Evolutionary conservation across 192 early-diverging fungal species (phyloP).

Genomic region (Coemansia sp.): DNA sequence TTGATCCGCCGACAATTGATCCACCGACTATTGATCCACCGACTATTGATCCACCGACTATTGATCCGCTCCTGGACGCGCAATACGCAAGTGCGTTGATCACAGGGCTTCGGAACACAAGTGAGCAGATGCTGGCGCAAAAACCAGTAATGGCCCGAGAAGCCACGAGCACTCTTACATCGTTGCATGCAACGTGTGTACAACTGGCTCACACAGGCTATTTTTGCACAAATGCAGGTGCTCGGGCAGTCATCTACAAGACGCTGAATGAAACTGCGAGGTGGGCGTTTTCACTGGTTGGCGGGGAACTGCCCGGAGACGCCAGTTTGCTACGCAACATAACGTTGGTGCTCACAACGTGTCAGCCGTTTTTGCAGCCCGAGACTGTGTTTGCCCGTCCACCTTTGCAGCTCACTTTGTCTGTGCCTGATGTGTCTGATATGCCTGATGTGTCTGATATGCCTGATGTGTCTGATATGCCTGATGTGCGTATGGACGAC

Average conservation of each 20-base stretch:
- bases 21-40: neutral
- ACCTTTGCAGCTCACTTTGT: neutral
- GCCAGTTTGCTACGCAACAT: conserved; percentile 14
- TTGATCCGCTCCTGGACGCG: neutral
- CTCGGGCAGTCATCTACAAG: neutral
- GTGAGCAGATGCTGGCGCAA: conserved; percentile 14
- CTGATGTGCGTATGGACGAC: conserved; percentile 6
- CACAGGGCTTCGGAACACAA: conserved; percentile 12
- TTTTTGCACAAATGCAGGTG: neutral
- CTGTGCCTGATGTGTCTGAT: neutral
- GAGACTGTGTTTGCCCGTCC: neutral
- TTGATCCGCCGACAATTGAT: too few species aligned
- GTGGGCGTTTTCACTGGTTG: conserved; percentile 17
- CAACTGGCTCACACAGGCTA: conserved; percentile 9
- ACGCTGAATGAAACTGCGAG: conserved; percentile 9
- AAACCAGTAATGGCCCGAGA: conserved; percentile 20
- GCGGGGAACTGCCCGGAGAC: conserved; percentile 26
- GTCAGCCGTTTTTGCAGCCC: conserved; percentile 27
- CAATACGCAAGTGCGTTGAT: conserved; percentile 10
- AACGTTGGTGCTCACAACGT: conserved; percentile 5
- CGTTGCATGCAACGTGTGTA: conserved; percentile 4
- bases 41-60: neutral
- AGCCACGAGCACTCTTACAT: conserved; percentile 8
- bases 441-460: neutral
- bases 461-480: neutral